phyloP scores from a whole-genome alignment of 305 asterid genomes.

The Solanum hybrid region DNA sequence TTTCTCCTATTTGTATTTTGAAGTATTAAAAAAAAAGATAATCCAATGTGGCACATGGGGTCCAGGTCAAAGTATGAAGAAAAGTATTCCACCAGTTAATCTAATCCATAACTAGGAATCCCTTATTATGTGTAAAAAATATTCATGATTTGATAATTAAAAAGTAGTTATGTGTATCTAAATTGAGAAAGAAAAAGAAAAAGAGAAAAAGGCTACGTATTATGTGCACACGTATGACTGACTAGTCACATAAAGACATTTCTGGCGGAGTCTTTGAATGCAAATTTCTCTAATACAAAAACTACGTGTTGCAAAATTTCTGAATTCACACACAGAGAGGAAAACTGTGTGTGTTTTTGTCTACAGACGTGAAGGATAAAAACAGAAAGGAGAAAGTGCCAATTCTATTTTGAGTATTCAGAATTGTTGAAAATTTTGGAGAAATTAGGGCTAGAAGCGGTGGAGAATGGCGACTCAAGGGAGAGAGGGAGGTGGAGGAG shows the following conservation, averaged over 20 bases:
- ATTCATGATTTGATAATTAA: neutral
- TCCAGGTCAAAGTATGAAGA: neutral
- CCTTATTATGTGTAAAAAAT: neutral
- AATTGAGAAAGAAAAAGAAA: neutral
- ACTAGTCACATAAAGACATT: neutral
- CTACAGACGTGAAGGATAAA: neutral
- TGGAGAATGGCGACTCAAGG: slow-evolving; percentile 23
- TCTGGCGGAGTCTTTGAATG: neutral
- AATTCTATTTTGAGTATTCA: neutral
- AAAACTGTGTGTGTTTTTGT: neutral
- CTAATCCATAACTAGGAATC: slow-evolving; percentile 6
- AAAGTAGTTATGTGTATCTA: neutral
- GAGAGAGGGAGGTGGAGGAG: slow-evolving; percentile 27
- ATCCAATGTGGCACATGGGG: neutral
- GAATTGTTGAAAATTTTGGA: neutral
- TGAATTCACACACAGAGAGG: neutral
- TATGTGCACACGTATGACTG: neutral
- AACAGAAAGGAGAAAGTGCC: neutral
- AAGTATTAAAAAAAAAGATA: neutral
- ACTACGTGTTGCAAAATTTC: neutral
- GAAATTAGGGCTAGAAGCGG: slow-evolving; percentile 5
- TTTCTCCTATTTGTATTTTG: no score
- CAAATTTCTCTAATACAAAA: neutral
- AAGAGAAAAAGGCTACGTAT: neutral
- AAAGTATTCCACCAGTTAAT: neutral